These are phyloP conservation scores for Triticum monococcum DNA, from an alignment of 176 grass and related monocot species.

Conservation along the genomic window DNA sequence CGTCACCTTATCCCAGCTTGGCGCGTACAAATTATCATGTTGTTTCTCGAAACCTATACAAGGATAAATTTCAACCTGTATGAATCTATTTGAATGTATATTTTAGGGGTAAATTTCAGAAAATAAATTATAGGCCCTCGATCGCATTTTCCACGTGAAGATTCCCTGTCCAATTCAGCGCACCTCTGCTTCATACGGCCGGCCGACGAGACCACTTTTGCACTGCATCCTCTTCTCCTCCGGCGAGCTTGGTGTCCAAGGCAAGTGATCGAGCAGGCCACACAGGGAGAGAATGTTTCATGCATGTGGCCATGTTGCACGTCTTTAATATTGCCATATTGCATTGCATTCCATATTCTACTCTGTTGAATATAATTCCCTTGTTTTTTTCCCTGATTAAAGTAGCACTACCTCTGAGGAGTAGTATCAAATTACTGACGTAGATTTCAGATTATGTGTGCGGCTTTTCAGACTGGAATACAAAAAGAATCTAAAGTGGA, in stretches of 20 bases:
- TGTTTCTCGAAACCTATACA: no score
- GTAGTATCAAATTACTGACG: neutral
- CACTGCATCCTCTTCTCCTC: neutral
- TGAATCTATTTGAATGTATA: no score
- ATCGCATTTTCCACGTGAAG: neutral
- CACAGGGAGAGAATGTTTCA: neutral
- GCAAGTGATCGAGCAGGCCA: neutral
- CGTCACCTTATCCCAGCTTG: no score
- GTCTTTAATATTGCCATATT: neutral
- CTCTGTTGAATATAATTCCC: no score
- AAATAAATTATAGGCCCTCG: no score
- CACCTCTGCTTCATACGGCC: neutral
- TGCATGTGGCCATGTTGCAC: neutral
- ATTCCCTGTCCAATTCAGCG: neutral
- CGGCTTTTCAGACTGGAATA: neutral
- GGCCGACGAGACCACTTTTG: neutral
- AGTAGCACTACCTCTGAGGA: neutral
- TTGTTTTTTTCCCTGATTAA: neutral
- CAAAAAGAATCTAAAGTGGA: neutral
- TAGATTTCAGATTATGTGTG: neutral
- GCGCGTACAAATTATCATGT: no score
- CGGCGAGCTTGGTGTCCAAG: slow-evolving; percentile 25
- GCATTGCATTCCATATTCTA: neutral
- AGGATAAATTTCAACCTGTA: no score
- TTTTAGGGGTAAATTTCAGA: no score